Base-by-base conservation (phyloP, 257 asterid species). In the Ligustrum vulgare region DNA sequence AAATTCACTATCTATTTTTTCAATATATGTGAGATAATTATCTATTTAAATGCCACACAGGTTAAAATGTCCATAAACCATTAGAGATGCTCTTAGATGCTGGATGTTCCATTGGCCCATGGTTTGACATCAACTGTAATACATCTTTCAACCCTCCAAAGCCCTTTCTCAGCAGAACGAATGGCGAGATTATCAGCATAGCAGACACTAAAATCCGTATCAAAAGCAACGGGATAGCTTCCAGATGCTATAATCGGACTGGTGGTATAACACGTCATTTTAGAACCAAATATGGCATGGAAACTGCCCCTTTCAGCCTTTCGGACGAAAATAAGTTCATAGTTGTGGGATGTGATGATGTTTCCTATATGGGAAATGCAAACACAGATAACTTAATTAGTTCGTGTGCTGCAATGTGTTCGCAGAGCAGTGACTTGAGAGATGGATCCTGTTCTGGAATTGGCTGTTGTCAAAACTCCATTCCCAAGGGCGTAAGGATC, bases 381-480 rank as follows among this genome's bases (percentile, higher is more conserved):
- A 2, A 28, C 1, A 49, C 23, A 1, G 18, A 5, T 16, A 49
- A 69, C n/a, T 72, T 35, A 28, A 20, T 65, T 0, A 84, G 84
- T 56, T 78, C 84, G 5, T 84, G 88, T 54, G 76, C 74, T 0
- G 80, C 84, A 3, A 34, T 79, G 3, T 82, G 89, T 80, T 75
- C 74, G 3, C 77, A 82, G 34, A 72, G 80, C 8, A 77, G 76
- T n/a, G 84, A 84, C 37, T 69, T 81, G 18, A 49, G 45, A 11
- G 47, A 74, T n/a, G 86, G 84, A 8, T 63, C 74, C 2, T 84
- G 88, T 23, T 56, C 86, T 10, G 88, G 88, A 32, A 81, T 79
- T 6, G 86, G 88, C 1, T 84, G 88, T 69, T 84, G 88, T 75
- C 80, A 85, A 70, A 28, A 85, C 65, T 80, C 89, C 66, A 77